Conservation (phyloP, 2,329 filamentous ascomycete species). For the Cercospora sp. region DNA sequence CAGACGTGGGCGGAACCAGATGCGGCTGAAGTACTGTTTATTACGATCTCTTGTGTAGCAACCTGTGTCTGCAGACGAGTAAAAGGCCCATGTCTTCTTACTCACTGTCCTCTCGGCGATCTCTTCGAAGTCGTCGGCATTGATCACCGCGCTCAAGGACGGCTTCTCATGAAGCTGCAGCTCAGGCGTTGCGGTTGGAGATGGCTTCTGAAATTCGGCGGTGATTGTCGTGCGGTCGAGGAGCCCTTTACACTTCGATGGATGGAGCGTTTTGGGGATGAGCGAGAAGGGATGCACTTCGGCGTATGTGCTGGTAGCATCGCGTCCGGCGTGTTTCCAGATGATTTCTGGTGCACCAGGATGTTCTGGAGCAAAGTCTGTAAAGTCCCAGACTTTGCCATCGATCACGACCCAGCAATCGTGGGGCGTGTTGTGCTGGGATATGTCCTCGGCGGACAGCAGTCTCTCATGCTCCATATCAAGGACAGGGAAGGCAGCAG, state of each 20-base stretch:
- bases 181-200: conserved; percentile 35
- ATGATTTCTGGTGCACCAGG: conserved; percentile 60
- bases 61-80: conserved; percentile 54
- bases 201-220: conserved; percentile 35
- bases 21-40: conserved; percentile 46
- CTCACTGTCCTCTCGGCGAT: conserved; percentile 42
- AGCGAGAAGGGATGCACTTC: conserved; percentile 53
- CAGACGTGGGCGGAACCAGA: conserved; percentile 51
- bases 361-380: conserved; percentile 64
- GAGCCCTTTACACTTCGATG: conserved; percentile 44
- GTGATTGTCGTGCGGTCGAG: conserved; percentile 35
- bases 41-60: conserved; percentile 51
- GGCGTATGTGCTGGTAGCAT: conserved; percentile 57
- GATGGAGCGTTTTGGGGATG: conserved; percentile 45
- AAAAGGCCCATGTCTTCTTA: conserved; percentile 49
- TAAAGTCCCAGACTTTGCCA: conserved; percentile 67
- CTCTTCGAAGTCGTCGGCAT: conserved; percentile 50
- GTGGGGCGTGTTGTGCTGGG: conserved; percentile 35
- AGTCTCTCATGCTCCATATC: conserved; percentile 24
- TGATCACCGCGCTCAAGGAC: conserved; percentile 50
- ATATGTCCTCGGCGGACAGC: conserved; percentile 34
- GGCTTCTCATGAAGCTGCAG: conserved; percentile 44
- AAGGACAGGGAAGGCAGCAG: not conserved
- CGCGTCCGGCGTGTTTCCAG: conserved; percentile 53
- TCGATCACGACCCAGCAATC: conserved; percentile 67